Conservation (phyloP, 2,329 filamentous ascomycete species). For the Boeremia lycopersici region DNA sequence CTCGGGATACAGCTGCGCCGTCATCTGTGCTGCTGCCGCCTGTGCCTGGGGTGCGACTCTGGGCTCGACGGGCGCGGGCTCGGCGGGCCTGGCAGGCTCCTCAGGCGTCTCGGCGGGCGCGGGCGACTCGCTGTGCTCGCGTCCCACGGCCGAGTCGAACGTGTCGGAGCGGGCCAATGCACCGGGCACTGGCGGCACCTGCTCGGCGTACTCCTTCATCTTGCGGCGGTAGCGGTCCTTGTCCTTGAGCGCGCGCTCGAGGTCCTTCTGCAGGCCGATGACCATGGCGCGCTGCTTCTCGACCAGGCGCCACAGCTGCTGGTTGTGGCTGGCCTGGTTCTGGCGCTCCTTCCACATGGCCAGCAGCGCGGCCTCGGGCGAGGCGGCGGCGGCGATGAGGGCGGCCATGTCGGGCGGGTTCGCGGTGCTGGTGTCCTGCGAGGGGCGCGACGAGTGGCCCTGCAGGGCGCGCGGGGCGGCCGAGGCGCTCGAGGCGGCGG, state of each 20-base stretch:
- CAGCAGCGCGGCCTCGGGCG: conserved; percentile 84
- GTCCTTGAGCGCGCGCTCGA: conserved; percentile 88
- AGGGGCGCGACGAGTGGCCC: conserved; percentile 62
- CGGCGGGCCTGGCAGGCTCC: conserved; percentile 28
- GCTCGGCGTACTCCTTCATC: conserved; percentile 73
- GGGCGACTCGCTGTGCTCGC: conserved; percentile 48
- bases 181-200: conserved; percentile 49
- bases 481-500: conserved; percentile 50
- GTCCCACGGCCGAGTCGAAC: conserved; percentile 41
- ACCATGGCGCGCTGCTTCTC: conserved; percentile 97
- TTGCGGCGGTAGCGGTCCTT: conserved; percentile 94
- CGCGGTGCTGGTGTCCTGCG: conserved; percentile 58
- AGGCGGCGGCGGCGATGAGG: conserved; percentile 83
- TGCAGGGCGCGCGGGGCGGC: conserved; percentile 58
- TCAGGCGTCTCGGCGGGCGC: conserved; percentile 41
- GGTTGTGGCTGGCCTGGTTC: conserved; percentile 84
- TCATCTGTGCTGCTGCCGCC: not conserved
- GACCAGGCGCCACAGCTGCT: conserved; percentile 91
- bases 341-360: conserved; percentile 92
- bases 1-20: conserved; percentile 31
- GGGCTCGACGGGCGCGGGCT: conserved; percentile 30
- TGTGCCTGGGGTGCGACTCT: conserved; percentile 19
- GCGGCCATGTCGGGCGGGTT: conserved; percentile 76
- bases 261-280: conserved; percentile 88
- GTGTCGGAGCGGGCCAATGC: conserved; percentile 44